phyloP scores from a whole-genome alignment of 176 grass and related monocot species.

The Rhynchospora tenuis region DNA sequence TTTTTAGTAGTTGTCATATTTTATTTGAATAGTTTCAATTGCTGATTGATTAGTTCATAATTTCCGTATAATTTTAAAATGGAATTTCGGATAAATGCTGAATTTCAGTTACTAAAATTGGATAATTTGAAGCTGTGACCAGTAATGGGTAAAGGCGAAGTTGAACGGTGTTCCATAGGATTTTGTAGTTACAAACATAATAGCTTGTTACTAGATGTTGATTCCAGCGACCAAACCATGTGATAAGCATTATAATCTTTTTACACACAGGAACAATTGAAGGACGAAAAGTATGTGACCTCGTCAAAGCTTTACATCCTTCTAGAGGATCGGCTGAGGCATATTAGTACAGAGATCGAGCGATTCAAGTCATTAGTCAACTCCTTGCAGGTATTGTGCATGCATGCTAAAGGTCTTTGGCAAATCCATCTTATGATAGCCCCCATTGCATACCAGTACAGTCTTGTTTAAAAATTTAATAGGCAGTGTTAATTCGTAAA shows the following conservation, averaged over 20 bases:
- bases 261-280: slow-evolving; percentile 61
- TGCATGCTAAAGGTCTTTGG: background rate
- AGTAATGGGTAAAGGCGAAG: background rate
- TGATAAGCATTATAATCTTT: background rate
- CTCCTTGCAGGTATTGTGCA: slow-evolving; percentile 54
- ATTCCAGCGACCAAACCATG: background rate
- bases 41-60: background rate
- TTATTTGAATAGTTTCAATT: background rate
- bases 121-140: background rate
- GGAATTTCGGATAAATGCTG: background rate
- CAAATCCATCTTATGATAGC: background rate
- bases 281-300: slow-evolving; percentile 69
- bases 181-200: background rate
- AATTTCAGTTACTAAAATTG: background rate
- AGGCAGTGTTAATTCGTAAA: background rate
- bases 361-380: slow-evolving; percentile 61
- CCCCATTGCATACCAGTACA: background rate
- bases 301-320: slow-evolving; percentile 66
- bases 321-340: slow-evolving; percentile 62
- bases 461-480: background rate
- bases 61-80: background rate
- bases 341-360: slow-evolving; percentile 73
- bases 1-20: background rate
- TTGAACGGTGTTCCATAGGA: background rate
- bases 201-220: background rate